A percentile compares a stretch with the other conserved stretches of the same genome.
Evolutionary conservation across 306 rosid genomes (phyloP).

Genomic region (Dalbergia cultrata): DNA sequence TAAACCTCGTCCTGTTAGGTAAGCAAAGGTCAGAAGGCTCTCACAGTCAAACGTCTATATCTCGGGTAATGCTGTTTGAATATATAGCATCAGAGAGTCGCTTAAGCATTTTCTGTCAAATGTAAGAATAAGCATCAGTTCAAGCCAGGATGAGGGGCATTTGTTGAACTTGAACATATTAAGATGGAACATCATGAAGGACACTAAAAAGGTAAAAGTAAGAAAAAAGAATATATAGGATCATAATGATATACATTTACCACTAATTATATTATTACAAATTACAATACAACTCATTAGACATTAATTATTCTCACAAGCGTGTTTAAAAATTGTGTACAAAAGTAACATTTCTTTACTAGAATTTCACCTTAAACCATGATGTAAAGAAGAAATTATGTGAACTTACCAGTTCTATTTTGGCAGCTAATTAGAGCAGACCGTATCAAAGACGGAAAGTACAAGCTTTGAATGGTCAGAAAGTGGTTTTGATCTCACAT

Average conservation of each 20-base stretch:
- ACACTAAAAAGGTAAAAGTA: too few relatives aligned
- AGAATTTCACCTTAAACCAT: slow-evolving; percentile 6
- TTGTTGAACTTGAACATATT: too few relatives aligned
- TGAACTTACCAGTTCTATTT: neutral
- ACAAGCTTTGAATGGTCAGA: slow-evolving; percentile 24
- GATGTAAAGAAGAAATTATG: neutral
- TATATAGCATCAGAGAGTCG: neutral
- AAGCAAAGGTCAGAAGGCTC: slow-evolving; percentile 25
- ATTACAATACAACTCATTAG: too few relatives aligned
- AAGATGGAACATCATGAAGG: too few relatives aligned
- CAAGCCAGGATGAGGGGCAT: too few relatives aligned
- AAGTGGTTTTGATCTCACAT: slow-evolving; percentile 29
- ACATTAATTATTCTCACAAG: too few relatives aligned
- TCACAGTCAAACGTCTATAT: slow-evolving; percentile 19
- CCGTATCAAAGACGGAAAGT: neutral
- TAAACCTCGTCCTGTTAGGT: slow-evolving; percentile 31
- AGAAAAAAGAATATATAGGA: too few relatives aligned
- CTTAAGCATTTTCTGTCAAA: slow-evolving; percentile 19
- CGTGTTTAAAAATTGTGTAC: too few relatives aligned
- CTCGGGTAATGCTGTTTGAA: slow-evolving; percentile 26
- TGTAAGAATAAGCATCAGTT: slow-evolving; percentile 3
- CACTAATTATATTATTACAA: too few relatives aligned
- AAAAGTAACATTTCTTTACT: neutral
- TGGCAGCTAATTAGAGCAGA: neutral
- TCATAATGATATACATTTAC: too few relatives aligned